These are phyloP conservation scores for Asterophora lycoperdoides DNA, from an alignment of 768 basidiomycete genomes.

Conservation along the genomic window DNA sequence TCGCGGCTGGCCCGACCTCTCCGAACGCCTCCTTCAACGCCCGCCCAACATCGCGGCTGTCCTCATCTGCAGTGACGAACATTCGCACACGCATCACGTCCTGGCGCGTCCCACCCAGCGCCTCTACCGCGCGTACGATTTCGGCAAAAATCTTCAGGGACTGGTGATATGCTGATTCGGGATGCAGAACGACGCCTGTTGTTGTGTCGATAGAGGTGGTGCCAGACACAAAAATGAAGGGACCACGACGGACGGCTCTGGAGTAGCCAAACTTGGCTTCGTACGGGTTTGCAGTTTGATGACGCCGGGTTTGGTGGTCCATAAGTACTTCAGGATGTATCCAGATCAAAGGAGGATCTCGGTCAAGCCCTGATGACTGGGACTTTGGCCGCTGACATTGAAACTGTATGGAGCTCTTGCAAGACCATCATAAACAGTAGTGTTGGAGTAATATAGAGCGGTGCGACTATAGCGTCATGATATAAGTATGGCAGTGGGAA, in stretches of 20 bases:
- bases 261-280: slow-evolving; percentile 49
- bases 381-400: no score
- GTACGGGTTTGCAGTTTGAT: slow-evolving; percentile 44
- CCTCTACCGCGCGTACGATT: slow-evolving; percentile 40
- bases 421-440: no score
- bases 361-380: no score
- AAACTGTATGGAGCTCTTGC: no score
- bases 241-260: slow-evolving; percentile 46
- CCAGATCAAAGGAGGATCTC: no score
- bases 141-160: slow-evolving; percentile 39
- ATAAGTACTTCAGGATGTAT: no score
- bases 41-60: slow-evolving; percentile 32
- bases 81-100: slow-evolving; percentile 47
- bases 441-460: no score
- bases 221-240: slow-evolving; percentile 50
- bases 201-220: slow-evolving; percentile 44
- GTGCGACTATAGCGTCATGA: no score
- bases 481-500: no score
- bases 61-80: slow-evolving; percentile 42
- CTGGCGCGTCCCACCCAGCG: slow-evolving; percentile 36
- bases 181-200: slow-evolving; percentile 36
- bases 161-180: slow-evolving; percentile 43
- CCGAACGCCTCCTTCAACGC: slow-evolving; percentile 43
- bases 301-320: slow-evolving; percentile 11
- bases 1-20: slow-evolving; percentile 42